These are phyloP conservation scores for Dendrobium huoshanense DNA, from an alignment of 106 monocot species.

Conservation along the genomic window DNA sequence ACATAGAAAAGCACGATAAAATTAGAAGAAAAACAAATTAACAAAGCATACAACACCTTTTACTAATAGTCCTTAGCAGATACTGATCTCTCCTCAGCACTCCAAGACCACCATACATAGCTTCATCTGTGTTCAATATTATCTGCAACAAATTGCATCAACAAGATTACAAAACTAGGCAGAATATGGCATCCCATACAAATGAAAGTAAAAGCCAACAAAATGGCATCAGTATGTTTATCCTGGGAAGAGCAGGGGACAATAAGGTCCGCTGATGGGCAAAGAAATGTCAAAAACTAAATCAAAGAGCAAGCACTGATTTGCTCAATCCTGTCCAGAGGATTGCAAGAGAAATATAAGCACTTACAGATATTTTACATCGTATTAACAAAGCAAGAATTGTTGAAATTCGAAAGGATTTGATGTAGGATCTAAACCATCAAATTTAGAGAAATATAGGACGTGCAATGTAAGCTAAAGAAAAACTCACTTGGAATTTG, in stretches of 20 bases:
- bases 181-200: not conserved
- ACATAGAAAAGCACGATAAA: not conserved
- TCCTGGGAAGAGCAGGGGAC: not conserved
- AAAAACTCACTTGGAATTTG: too few relatives aligned
- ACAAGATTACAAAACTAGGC: not conserved
- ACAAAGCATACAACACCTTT: constrained; percentile 34
- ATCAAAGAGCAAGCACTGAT: too few relatives aligned
- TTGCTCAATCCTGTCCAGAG: too few relatives aligned
- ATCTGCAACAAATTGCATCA: constrained; percentile 28
- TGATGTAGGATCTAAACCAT: too few relatives aligned
- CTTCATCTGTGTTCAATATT: constrained; percentile 78
- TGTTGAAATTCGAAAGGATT: too few relatives aligned
- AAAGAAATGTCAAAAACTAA: too few relatives aligned
- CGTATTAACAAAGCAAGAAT: too few relatives aligned
- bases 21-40: not conserved
- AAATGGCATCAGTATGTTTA: not conserved
- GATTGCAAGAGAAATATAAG: too few relatives aligned
- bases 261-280: not conserved
- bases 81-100: constrained; percentile 29
- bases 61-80: constrained; percentile 42
- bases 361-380: too few relatives aligned
- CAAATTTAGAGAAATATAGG: too few relatives aligned
- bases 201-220: not conserved
- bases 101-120: constrained; percentile 63
- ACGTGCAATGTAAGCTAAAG: too few relatives aligned